Evolutionary conservation across 2,329 filamentous ascomycete genomes (phyloP).

Genomic region (Fusarium siculi): DNA sequence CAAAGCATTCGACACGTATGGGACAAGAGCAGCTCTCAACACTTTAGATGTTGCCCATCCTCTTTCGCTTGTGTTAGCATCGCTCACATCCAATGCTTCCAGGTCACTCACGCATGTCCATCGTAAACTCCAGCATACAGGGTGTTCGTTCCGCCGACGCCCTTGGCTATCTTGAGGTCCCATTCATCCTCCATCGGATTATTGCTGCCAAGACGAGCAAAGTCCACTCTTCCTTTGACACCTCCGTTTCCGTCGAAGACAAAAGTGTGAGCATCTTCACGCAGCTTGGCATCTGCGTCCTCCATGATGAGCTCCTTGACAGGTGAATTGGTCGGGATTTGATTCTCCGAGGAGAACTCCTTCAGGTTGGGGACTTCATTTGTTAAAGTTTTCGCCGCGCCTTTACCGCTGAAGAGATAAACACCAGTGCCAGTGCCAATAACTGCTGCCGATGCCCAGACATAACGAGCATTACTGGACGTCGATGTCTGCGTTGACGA

Average conservation of each 20-base stretch:
- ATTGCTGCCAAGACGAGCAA: conserved; percentile 50
- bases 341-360: conserved; percentile 26
- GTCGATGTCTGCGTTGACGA: conserved; percentile 23
- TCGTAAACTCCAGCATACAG: conserved; percentile 58
- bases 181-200: conserved; percentile 51
- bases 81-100: background rate
- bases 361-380: conserved; percentile 16
- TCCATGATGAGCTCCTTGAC: conserved; percentile 41
- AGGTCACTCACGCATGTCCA: conserved; percentile 57
- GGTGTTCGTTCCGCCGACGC: conserved; percentile 43
- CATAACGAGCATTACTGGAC: background rate
- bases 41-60: conserved; percentile 56
- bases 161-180: conserved; percentile 47
- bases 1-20: conserved; percentile 53
- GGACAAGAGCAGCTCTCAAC: conserved; percentile 55
- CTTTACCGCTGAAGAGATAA: conserved; percentile 16
- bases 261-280: conserved; percentile 46
- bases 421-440: conserved; percentile 16
- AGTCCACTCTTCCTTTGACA: conserved; percentile 47
- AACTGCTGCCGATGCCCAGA: conserved; percentile 12
- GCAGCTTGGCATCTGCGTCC: conserved; percentile 46
- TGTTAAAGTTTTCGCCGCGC: background rate
- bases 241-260: conserved; percentile 43
- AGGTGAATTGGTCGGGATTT: conserved; percentile 43
- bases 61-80: conserved; percentile 27